phyloP scores from a whole-genome alignment of 345 rosid species.

The Turritis glabra region DNA sequence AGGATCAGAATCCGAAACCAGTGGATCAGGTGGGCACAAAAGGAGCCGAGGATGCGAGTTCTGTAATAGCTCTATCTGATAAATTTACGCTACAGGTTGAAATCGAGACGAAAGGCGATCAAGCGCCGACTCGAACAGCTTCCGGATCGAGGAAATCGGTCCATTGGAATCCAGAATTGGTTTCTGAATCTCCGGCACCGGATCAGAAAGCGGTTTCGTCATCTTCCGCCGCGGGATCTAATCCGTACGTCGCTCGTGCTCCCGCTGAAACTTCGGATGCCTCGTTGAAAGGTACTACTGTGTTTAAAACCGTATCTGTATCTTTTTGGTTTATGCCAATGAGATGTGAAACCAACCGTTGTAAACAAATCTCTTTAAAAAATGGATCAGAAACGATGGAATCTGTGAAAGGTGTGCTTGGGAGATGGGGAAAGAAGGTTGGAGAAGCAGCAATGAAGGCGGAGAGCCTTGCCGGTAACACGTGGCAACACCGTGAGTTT shows the following conservation, averaged over 20 bases:
- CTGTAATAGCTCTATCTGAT: constrained; percentile 34
- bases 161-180: constrained; percentile 70
- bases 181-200: constrained; percentile 44
- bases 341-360: not conserved
- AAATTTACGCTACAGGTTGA: constrained; percentile 27
- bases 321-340: not conserved
- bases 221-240: constrained; percentile 39
- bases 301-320: not conserved
- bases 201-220: constrained; percentile 21
- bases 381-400: constrained; percentile 49
- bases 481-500: constrained; percentile 45
- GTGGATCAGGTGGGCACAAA: constrained; percentile 33
- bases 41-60: constrained; percentile 35
- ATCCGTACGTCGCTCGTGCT: constrained; percentile 51
- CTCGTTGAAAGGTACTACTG: constrained; percentile 52
- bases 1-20: constrained; percentile 33
- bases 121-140: constrained; percentile 25
- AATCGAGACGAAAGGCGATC: constrained; percentile 27
- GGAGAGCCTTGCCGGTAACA: constrained; percentile 62
- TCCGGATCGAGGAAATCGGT: constrained; percentile 58
- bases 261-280: constrained; percentile 42
- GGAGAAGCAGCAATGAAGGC: constrained; percentile 62
- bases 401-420: constrained; percentile 48
- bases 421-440: constrained; percentile 58
- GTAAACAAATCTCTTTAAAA: constrained; percentile 13